phyloP scores from a whole-genome alignment of 2,329 filamentous ascomycete species.

The Colletotrichum sidae region DNA sequence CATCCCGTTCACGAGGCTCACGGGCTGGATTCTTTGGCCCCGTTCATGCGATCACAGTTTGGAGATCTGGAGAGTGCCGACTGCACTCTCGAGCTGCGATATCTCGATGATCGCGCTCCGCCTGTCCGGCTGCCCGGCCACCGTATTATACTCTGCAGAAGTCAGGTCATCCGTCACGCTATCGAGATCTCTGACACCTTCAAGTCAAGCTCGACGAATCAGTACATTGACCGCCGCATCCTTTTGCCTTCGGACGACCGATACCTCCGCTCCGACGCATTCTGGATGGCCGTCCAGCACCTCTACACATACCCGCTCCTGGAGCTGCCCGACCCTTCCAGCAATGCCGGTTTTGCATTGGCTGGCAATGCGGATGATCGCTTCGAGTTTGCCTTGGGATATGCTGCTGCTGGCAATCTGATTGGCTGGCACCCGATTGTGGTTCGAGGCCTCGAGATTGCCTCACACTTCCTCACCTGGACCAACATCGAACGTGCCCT shows the following conservation, averaged over 20 bases:
- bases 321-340: conserved; percentile 45
- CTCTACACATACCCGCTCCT: conserved; percentile 68
- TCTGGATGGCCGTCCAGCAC: conserved; percentile 67
- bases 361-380: conserved; percentile 55
- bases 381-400: conserved; percentile 70
- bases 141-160: conserved; percentile 66
- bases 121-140: conserved; percentile 62
- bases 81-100: conserved; percentile 59
- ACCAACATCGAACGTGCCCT: conserved; percentile 71
- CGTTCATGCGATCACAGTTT: conserved; percentile 54
- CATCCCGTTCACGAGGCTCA: conserved; percentile 37
- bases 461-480: conserved; percentile 69
- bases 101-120: conserved; percentile 52
- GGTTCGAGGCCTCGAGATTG: conserved; percentile 69
- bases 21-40: conserved; percentile 50
- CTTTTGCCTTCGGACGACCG: conserved; percentile 62
- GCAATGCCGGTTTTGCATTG: conserved; percentile 47
- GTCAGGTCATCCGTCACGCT: conserved; percentile 50
- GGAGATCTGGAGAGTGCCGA: conserved; percentile 54
- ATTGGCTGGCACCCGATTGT: conserved; percentile 67
- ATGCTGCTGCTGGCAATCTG: conserved; percentile 71
- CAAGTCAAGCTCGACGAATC: conserved; percentile 37
- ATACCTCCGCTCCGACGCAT: conserved; percentile 66
- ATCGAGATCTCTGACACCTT: conserved; percentile 36
- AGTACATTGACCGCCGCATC: conserved; percentile 50